Conservation (phyloP, 768 basidiomycete species). For the Macrolepiota dolichaula region DNA sequence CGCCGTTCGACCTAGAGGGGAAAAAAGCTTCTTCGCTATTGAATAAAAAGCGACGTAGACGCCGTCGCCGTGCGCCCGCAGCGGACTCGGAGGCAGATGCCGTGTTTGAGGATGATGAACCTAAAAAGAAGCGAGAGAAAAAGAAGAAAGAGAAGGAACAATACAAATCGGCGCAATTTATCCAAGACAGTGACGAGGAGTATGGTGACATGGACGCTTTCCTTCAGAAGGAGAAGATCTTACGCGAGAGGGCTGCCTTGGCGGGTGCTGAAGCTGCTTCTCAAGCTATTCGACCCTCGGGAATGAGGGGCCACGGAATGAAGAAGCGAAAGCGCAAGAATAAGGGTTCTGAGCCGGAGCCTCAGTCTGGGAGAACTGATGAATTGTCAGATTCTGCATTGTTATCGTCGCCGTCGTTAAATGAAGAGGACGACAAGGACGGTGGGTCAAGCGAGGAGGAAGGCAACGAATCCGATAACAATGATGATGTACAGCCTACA, state of each 20-base stretch:
- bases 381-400: not conserved
- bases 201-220: conserved; percentile 80
- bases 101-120: conserved; percentile 31
- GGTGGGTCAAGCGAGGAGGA: not conserved
- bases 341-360: conserved; percentile 18
- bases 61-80: conserved; percentile 43
- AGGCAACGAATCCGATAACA: not conserved
- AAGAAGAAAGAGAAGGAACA: conserved; percentile 53
- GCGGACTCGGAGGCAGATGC: conserved; percentile 41
- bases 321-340: conserved; percentile 44
- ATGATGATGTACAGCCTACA: not conserved
- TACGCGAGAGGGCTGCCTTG: conserved; percentile 52
- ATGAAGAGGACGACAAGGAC: not conserved
- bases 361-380: not conserved
- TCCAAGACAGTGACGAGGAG: conserved; percentile 88
- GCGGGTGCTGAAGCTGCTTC: conserved; percentile 24
- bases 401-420: not conserved
- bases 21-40: conserved; percentile 74
- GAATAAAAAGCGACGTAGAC: conserved; percentile 57
- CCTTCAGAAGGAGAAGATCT: conserved; percentile 66
- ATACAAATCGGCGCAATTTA: conserved; percentile 89
- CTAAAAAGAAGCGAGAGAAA: conserved; percentile 57
- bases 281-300: conserved; percentile 33
- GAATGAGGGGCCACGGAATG: conserved; percentile 52
- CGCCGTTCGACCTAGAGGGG: conserved; percentile 77